phyloP scores from a whole-genome alignment of 2,329 filamentous ascomycete species.

The Cadophora sp. region DNA sequence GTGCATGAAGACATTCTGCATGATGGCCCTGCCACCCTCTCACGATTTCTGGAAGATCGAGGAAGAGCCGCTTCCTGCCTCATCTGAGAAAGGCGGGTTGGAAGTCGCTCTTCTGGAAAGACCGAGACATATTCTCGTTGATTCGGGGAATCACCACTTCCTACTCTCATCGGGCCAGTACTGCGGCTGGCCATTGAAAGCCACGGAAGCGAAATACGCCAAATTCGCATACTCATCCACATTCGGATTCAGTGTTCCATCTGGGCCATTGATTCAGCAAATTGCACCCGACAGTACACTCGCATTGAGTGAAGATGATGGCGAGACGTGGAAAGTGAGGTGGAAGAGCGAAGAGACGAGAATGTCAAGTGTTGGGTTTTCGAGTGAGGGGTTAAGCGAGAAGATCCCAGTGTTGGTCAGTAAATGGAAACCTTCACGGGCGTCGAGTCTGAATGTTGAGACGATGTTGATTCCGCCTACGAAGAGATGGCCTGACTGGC shows the following conservation, averaged over 20 bases:
- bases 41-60: constrained; percentile 55
- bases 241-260: constrained; percentile 54
- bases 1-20: constrained; percentile 58
- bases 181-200: constrained; percentile 49
- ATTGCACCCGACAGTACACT: constrained; percentile 42
- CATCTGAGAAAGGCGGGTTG: not conserved
- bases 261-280: constrained; percentile 46
- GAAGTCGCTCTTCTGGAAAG: constrained; percentile 35
- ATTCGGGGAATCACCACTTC: constrained; percentile 51
- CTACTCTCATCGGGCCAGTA: constrained; percentile 52
- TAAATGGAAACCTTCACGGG: constrained; percentile 36
- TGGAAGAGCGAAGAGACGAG: constrained; percentile 36
- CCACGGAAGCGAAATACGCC: constrained; percentile 53
- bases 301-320: constrained; percentile 33
- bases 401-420: constrained; percentile 19
- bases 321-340: constrained; percentile 37
- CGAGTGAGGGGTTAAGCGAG: not conserved
- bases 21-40: constrained; percentile 46
- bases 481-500: constrained; percentile 48
- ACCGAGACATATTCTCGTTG: constrained; percentile 55
- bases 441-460: constrained; percentile 42
- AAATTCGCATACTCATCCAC: constrained; percentile 58
- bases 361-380: constrained; percentile 7
- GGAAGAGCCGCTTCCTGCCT: constrained; percentile 47
- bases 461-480: constrained; percentile 48